Evolutionary conservation across 148 eudicot genomes (phyloP).

Genomic region (Vaccinium vitisidaea): DNA sequence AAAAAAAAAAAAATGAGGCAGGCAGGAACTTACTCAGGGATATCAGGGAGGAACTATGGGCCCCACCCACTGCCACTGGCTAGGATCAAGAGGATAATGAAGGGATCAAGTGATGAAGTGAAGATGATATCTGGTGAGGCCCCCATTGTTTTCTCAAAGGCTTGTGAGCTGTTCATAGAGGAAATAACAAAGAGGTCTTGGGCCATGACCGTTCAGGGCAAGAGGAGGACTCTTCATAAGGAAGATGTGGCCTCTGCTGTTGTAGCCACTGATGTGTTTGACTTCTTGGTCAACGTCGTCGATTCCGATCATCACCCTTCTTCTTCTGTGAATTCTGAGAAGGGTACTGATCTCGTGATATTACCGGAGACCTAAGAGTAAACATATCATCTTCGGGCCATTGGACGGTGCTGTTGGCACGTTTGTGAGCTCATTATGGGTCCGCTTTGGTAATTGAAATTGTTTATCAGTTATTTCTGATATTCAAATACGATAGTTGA

Average conservation of each 20-base stretch:
- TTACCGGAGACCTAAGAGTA: background rate
- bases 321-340: background rate
- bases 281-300: constrained; percentile 40
- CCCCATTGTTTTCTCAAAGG: constrained; percentile 45
- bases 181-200: constrained; percentile 42
- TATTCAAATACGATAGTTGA: no score
- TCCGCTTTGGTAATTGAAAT: no score
- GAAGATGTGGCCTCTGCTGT: constrained; percentile 54
- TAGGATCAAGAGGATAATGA: constrained; percentile 58
- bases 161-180: constrained; percentile 47
- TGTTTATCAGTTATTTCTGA: no score
- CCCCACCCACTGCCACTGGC: constrained; percentile 50
- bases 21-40: constrained; percentile 44
- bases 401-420: no score
- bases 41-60: constrained; percentile 29
- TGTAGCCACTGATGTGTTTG: constrained; percentile 40
- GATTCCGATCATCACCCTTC: background rate
- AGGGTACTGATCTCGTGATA: background rate
- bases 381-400: no score
- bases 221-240: constrained; percentile 43
- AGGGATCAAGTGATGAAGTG: constrained; percentile 43
- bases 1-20: constrained; percentile 33
- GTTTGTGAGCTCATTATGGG: no score
- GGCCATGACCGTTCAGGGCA: constrained; percentile 33
- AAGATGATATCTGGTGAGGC: constrained; percentile 62